Conservation (phyloP, 2,329 filamentous ascomycete species). For the Ophiostoma ulmi region DNA sequence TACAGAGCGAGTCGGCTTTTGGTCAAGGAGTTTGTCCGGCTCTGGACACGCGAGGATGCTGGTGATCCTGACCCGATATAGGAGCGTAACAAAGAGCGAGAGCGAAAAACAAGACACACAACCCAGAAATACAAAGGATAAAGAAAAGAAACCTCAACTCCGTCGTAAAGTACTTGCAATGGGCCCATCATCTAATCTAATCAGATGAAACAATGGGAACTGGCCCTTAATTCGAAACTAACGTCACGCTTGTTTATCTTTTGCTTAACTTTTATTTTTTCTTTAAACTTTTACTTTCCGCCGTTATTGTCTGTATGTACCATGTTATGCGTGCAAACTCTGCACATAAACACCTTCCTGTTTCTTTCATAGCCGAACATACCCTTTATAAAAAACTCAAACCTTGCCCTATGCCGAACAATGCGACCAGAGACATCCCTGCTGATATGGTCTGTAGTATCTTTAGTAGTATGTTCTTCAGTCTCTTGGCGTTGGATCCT, state of each 20-base stretch:
- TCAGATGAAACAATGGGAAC: constrained; percentile 11
- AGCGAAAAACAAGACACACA: background rate
- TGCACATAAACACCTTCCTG: background rate
- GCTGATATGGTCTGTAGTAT: background rate
- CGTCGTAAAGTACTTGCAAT: background rate
- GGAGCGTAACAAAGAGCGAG: background rate
- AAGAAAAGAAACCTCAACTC: background rate
- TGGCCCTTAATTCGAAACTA: background rate
- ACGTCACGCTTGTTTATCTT: background rate
- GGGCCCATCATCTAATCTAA: constrained; percentile 17
- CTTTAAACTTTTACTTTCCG: background rate
- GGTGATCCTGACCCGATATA: constrained; percentile 3
- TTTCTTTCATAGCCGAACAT: background rate
- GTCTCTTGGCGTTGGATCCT: background rate
- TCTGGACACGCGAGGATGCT: background rate
- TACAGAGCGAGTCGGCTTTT: background rate
- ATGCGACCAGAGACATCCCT: background rate
- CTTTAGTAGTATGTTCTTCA: background rate
- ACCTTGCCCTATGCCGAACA: too few relatives aligned
- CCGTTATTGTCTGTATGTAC: background rate
- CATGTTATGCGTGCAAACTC: background rate
- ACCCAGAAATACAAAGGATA: too few relatives aligned
- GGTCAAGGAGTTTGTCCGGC: background rate
- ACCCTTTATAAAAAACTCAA: too few relatives aligned
- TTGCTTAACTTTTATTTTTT: background rate